Percentiles rank a stretch among this genome's conserved stretches.
Conservation (phyloP, 2,329 filamentous ascomycete genomes). For the Penicillium frequentans region DNA sequence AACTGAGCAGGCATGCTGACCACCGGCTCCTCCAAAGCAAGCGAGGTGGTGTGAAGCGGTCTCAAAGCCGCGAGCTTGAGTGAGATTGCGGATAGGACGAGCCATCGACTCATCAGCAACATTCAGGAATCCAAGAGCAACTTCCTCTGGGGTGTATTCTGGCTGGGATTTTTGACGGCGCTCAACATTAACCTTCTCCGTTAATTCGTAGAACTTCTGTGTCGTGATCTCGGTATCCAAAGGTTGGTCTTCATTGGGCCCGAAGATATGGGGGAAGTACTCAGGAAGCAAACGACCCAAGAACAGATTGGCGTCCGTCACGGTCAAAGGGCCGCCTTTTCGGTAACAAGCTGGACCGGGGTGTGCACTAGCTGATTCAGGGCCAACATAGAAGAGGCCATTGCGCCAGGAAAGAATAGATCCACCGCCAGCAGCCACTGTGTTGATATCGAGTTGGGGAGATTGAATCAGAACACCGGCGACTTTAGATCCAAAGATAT, state of each 20-base stretch:
- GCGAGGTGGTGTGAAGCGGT: slow-evolving; percentile 87
- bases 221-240: slow-evolving; percentile 75
- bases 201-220: slow-evolving; percentile 72
- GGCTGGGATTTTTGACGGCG: slow-evolving; percentile 45
- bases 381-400: slow-evolving; percentile 87
- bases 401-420: slow-evolving; percentile 77
- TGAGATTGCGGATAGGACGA: slow-evolving; percentile 82
- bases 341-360: slow-evolving; percentile 90
- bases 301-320: slow-evolving; percentile 89
- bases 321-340: slow-evolving; percentile 85
- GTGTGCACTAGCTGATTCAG: slow-evolving; percentile 87
- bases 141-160: slow-evolving; percentile 67
- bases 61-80: slow-evolving; percentile 89
- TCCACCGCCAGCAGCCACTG: slow-evolving; percentile 80
- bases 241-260: slow-evolving; percentile 80
- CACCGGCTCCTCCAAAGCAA: slow-evolving; percentile 88
- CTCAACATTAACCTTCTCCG: slow-evolving; percentile 76
- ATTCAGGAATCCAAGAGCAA: slow-evolving; percentile 43
- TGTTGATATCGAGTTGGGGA: slow-evolving; percentile 91
- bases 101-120: slow-evolving; percentile 47
- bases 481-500: slow-evolving; percentile 91
- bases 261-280: slow-evolving; percentile 96
- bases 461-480: slow-evolving; percentile 93
- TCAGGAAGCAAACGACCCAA: slow-evolving; percentile 83
- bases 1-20: slow-evolving; percentile 89